Percentiles rank a stretch among this genome's conserved stretches.
phyloP scores from a whole-genome alignment of 352 stramenopile species.

The Globisporangium camurandrum region DNA sequence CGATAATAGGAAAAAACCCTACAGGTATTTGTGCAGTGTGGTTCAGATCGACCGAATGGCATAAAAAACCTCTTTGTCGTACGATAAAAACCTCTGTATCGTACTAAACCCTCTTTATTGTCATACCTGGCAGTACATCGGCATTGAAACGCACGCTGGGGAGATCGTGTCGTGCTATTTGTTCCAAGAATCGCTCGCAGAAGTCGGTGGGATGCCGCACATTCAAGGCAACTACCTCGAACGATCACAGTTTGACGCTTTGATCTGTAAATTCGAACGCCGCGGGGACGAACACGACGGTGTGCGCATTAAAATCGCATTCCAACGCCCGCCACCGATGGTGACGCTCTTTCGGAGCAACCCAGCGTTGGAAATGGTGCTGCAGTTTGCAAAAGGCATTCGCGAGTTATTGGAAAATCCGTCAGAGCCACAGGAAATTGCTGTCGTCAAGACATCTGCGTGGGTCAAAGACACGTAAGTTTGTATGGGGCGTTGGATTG shows the following conservation, averaged over 20 bases:
- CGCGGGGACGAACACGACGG: conserved; percentile 64
- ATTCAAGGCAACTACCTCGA: conserved; percentile 75
- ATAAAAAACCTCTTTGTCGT: no score
- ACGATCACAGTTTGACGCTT: conserved; percentile 72
- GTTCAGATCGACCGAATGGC: no score
- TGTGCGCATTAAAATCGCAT: conserved; percentile 79
- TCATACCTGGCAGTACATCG: conserved; percentile 56
- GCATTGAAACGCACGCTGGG: conserved; percentile 62
- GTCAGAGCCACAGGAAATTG: conserved; percentile 71
- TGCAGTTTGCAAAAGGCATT: conserved; percentile 70
- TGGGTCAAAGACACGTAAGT: conserved; percentile 82
- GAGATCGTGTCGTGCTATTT: conserved; percentile 81
- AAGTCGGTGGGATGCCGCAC: conserved; percentile 77
- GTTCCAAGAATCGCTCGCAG: conserved; percentile 79
- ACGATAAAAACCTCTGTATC: no score
- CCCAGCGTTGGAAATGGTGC: conserved; percentile 76
- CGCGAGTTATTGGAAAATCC: conserved; percentile 74
- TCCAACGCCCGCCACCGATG: conserved; percentile 75
- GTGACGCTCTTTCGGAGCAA: conserved; percentile 80
- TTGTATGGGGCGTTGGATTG: no score
- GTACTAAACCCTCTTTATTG: conserved; percentile 8
- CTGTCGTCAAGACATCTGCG: conserved; percentile 70
- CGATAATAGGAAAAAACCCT: no score
- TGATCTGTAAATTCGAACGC: conserved; percentile 85
- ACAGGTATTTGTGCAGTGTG: no score